A percentile compares a stretch with the other conserved stretches of the same genome.
Conservation (phyloP, 495 filamentous ascomycete genomes). For the Chaetomium tenue region DNA sequence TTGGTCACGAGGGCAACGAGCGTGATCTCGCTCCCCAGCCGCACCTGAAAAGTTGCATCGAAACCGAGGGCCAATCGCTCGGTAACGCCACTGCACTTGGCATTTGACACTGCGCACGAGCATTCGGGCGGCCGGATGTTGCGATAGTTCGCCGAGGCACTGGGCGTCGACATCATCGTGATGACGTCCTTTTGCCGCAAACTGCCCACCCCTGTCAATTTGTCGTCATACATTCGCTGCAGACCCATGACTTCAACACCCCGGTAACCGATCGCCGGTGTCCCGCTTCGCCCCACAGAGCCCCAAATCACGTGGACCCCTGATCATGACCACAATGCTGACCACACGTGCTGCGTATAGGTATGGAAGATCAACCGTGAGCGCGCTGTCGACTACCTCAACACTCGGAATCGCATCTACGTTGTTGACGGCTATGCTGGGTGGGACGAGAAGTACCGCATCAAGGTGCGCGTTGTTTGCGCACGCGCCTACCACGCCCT, state of each 20-base stretch:
- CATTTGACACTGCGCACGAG: slow-evolving; percentile 11
- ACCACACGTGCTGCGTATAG: slow-evolving; percentile 45
- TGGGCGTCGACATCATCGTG: slow-evolving; percentile 28
- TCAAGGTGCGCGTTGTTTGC: slow-evolving; percentile 96
- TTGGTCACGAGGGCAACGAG: slow-evolving; percentile 24
- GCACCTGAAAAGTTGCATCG: background rate
- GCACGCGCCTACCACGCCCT: slow-evolving; percentile 98
- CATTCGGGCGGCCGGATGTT: slow-evolving; percentile 16
- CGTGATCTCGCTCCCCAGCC: slow-evolving; percentile 8
- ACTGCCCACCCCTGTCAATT: slow-evolving; percentile 23
- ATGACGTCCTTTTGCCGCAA: slow-evolving; percentile 12
- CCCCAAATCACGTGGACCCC: slow-evolving; percentile 30
- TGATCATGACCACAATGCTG: slow-evolving; percentile 21
- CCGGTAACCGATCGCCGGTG: slow-evolving; percentile 28
- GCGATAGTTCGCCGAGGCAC: slow-evolving; percentile 11
- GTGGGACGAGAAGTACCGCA: slow-evolving; percentile 98
- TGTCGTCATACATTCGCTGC: slow-evolving; percentile 33
- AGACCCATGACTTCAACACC: slow-evolving; percentile 29
- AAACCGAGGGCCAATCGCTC: slow-evolving; percentile 18
- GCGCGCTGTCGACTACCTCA: slow-evolving; percentile 97
- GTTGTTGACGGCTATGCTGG: slow-evolving; percentile 96
- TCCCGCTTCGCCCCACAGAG: slow-evolving; percentile 8
- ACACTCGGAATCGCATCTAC: slow-evolving; percentile 98
- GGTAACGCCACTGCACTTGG: slow-evolving; percentile 29
- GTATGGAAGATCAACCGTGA: slow-evolving; percentile 99